A percentile compares a stretch with the other conserved stretches of the same genome.
Conservation (phyloP, 2,329 filamentous ascomycete species). For the Scedosporium minutisporum region DNA sequence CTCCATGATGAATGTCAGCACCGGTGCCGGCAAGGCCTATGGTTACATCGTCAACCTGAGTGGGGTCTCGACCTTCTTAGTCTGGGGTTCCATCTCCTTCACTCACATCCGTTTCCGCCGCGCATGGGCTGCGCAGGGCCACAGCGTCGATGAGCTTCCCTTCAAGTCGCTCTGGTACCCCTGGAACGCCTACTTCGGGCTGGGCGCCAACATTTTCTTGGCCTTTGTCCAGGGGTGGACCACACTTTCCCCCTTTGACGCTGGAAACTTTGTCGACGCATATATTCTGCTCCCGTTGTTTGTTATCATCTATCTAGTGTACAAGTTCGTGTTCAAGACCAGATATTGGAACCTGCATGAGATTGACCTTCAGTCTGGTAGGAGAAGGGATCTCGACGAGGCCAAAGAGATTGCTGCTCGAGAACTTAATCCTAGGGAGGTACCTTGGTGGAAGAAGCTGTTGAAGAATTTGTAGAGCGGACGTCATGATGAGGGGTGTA, state of each 20-base stretch:
- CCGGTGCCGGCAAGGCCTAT: conserved; percentile 56
- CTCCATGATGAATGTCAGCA: conserved; percentile 67
- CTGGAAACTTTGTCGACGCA: conserved; percentile 51
- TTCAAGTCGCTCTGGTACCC: conserved; percentile 47
- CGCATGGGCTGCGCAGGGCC: conserved; percentile 51
- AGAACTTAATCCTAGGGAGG: conserved; percentile 13
- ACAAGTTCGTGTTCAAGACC: conserved; percentile 47
- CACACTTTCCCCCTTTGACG: conserved; percentile 46
- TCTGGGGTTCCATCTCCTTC: conserved; percentile 62
- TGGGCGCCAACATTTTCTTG: conserved; percentile 48
- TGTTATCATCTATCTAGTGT: conserved; percentile 43
- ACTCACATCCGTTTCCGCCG: conserved; percentile 63
- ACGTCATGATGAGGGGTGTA: background rate
- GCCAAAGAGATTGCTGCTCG: conserved; percentile 21
- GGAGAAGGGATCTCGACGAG: conserved; percentile 44
- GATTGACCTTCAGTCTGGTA: conserved; percentile 47
- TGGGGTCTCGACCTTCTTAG: conserved; percentile 61
- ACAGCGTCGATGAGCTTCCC: conserved; percentile 42
- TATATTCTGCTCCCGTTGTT: conserved; percentile 54
- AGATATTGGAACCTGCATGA: conserved; percentile 38
- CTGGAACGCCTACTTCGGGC: conserved; percentile 49
- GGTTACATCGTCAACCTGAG: conserved; percentile 60
- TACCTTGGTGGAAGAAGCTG: conserved; percentile 33
- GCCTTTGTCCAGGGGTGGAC: conserved; percentile 54
- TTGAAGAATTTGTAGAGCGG: conserved; percentile 29